A percentile compares a stretch with the other conserved stretches of the same genome.
Evolutionary conservation across 371 early-diverging fungal species (phyloP).

Genomic region (Rhizopus stolonifer): DNA sequence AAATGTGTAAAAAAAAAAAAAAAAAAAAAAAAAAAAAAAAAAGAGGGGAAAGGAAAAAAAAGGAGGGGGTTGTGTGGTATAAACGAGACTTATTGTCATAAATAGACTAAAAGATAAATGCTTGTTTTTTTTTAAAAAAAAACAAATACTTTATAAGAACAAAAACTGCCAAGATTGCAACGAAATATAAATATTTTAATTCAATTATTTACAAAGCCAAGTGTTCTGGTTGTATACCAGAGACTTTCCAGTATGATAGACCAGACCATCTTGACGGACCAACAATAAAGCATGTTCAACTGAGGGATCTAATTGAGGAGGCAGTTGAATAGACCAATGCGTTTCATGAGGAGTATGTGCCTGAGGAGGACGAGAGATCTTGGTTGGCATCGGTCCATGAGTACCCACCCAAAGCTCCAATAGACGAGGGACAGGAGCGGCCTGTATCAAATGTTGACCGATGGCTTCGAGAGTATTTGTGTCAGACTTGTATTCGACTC

Average conservation of each 20-base stretch:
- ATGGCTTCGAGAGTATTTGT: constrained; percentile 27
- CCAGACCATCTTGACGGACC: constrained; percentile 41
- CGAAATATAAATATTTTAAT: too few relatives aligned
- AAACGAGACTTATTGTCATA: too few relatives aligned
- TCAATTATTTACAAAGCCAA: constrained; percentile 4
- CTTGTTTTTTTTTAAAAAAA: too few relatives aligned
- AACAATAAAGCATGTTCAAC: constrained; percentile 37
- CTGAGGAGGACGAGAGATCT: constrained; percentile 21
- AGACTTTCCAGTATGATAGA: constrained; percentile 35
- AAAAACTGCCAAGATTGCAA: too few relatives aligned
- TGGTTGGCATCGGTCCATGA: constrained; percentile 33
- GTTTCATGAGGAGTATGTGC: constrained; percentile 31
- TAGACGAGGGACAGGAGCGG: constrained; percentile 17
- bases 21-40: too few relatives aligned
- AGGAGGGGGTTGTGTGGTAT: too few relatives aligned
- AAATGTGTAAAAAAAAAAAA: too few relatives aligned
- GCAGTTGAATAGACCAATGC: constrained; percentile 18
- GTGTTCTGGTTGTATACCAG: constrained; percentile 17
- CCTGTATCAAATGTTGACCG: constrained; percentile 35
- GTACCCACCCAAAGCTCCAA: constrained; percentile 45
- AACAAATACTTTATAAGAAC: too few relatives aligned
- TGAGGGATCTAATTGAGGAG: constrained; percentile 1
- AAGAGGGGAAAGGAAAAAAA: too few relatives aligned
- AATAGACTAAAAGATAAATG: too few relatives aligned
- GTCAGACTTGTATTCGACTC: constrained; percentile 20